Percentiles rank a stretch among this genome's conserved stretches.
Conservation (phyloP, 441 rosid species). For the Raphanus hybrid region DNA sequence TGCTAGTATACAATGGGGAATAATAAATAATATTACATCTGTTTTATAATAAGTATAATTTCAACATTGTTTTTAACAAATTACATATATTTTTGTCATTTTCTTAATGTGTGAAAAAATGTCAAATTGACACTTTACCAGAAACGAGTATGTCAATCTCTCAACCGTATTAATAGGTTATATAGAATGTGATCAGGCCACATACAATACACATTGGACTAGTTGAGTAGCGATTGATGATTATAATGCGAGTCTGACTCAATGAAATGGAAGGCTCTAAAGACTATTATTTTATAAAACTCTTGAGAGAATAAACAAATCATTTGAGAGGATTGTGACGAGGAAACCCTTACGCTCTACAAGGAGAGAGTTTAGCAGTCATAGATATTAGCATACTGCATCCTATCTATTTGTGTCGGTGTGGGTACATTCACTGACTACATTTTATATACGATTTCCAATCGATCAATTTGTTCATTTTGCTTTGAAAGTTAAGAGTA, state of each 20-base stretch:
- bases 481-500: neutral
- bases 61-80: no score
- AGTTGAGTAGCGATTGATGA: neutral
- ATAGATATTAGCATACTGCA: neutral
- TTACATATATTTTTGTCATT: no score
- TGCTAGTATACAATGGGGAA: neutral
- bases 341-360: neutral
- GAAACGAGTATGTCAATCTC: neutral
- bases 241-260: neutral
- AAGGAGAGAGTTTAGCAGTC: neutral
- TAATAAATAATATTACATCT: neutral
- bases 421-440: neutral
- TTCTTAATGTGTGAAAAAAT: no score
- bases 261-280: neutral
- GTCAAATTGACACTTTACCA: no score
- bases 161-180: neutral
- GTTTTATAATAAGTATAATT: no score
- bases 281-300: neutral
- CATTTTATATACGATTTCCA: neutral
- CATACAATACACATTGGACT: neutral
- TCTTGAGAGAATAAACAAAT: no score
- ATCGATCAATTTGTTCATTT: neutral
- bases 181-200: constrained; percentile 1
- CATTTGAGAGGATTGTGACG: neutral
- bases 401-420: neutral